A percentile compares a stretch with the other conserved stretches of the same genome.
phyloP scores from a whole-genome alignment of 352 stramenopile species.

The Elongisporangium prolatum region DNA sequence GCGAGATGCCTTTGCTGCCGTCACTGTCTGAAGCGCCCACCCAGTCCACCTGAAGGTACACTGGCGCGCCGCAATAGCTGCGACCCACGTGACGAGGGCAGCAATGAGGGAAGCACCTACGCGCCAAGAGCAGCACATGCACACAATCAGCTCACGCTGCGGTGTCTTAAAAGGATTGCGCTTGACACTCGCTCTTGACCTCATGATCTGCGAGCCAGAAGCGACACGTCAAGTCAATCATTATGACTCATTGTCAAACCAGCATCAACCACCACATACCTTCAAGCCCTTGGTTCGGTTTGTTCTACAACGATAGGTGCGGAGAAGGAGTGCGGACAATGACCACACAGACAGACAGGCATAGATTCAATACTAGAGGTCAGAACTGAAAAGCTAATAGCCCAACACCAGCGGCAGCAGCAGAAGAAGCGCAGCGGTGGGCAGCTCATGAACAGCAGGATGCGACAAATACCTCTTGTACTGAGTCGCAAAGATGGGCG shows the following conservation, averaged over 20 bases:
- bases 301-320: background rate
- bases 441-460: too few species aligned
- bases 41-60: conserved; percentile 22
- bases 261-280: too few species aligned
- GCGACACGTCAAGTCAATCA: background rate
- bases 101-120: conserved; percentile 53
- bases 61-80: conserved; percentile 41
- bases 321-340: too few species aligned
- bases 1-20: background rate
- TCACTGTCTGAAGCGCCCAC: background rate
- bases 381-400: too few species aligned
- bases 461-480: background rate
- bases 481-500: background rate
- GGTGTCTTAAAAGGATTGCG: too few species aligned
- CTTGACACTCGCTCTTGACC: background rate
- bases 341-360: too few species aligned
- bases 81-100: conserved; percentile 37
- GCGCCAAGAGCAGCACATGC: too few species aligned
- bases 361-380: too few species aligned
- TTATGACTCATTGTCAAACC: too few species aligned
- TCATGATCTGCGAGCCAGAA: background rate
- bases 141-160: too few species aligned
- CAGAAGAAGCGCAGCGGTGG: too few species aligned
- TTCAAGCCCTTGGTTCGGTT: background rate
- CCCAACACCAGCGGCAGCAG: background rate